Evolutionary conservation across 805 yeast species (phyloP).

Genomic region (Ogataea pilisensis): DNA sequence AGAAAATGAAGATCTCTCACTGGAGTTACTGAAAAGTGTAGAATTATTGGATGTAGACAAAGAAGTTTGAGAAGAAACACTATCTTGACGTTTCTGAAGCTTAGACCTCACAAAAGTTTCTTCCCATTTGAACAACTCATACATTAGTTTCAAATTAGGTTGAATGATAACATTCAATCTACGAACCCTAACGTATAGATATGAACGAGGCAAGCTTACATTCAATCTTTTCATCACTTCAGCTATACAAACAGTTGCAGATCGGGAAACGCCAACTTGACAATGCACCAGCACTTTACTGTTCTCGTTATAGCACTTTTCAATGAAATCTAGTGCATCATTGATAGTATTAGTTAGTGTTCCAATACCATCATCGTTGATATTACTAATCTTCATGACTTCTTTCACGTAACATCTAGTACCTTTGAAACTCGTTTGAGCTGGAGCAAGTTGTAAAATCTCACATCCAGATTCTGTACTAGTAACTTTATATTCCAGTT

Average conservation of each 20-base stretch:
- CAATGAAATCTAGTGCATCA: slow-evolving; percentile 61
- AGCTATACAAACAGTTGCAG: slow-evolving; percentile 94
- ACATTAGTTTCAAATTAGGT: slow-evolving; percentile 88
- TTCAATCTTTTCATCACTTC: slow-evolving; percentile 81
- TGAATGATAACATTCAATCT: slow-evolving; percentile 90
- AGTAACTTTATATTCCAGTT: slow-evolving; percentile 13
- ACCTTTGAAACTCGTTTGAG: slow-evolving; percentile 14
- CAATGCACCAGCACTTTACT: slow-evolving; percentile 79
- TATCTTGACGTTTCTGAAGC: slow-evolving; percentile 8
- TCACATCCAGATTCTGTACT: slow-evolving; percentile 29
- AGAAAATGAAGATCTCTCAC: slow-evolving; percentile 24
- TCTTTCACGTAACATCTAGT: slow-evolving; percentile 36
- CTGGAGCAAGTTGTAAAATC: slow-evolving; percentile 19
- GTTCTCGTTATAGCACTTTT: slow-evolving; percentile 40
- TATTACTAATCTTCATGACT: slow-evolving; percentile 60
- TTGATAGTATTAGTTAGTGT: slow-evolving; percentile 60
- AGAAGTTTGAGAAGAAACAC: slow-evolving; percentile 19
- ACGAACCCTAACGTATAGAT: slow-evolving; percentile 82
- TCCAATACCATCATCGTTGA: slow-evolving; percentile 91
- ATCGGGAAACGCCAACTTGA: slow-evolving; percentile 91
- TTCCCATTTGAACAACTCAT: slow-evolving; percentile 77
- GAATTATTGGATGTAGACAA: slow-evolving; percentile 14
- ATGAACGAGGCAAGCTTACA: slow-evolving; percentile 71
- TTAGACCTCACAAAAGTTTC: slow-evolving; percentile 30
- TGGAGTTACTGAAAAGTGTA: slow-evolving; percentile 12